Percentiles rank a stretch among this genome's conserved stretches.
Evolutionary conservation across 306 rosid genomes (phyloP).

Genomic region (Vicia sativa): DNA sequence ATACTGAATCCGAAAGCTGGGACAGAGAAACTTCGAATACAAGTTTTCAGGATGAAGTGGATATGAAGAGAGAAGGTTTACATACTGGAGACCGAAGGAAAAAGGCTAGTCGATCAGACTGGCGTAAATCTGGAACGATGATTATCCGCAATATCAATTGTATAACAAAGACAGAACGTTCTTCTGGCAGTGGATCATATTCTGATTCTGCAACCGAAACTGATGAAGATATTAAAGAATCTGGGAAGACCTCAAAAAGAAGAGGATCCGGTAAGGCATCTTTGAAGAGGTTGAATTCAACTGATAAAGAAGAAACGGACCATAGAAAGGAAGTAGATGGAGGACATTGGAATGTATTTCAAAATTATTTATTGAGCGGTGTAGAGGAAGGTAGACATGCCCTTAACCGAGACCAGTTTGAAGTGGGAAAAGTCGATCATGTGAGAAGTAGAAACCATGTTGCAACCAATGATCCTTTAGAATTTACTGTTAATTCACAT

Average conservation of each 20-base stretch:
- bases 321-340: constrained; percentile 55
- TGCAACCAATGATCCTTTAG: constrained; percentile 65
- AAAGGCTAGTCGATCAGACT: constrained; percentile 57
- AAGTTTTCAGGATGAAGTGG: constrained; percentile 52
- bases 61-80: constrained; percentile 52
- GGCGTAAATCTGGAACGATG: constrained; percentile 65
- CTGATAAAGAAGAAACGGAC: constrained; percentile 49
- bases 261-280: constrained; percentile 53
- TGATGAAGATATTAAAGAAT: constrained; percentile 55
- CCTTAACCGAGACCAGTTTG: constrained; percentile 60
- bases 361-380: constrained; percentile 74
- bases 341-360: constrained; percentile 85
- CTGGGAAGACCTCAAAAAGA: constrained; percentile 52
- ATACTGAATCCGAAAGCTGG: constrained; percentile 58
- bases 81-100: constrained; percentile 51
- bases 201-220: constrained; percentile 67
- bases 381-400: constrained; percentile 61
- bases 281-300: constrained; percentile 45
- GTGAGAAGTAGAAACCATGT: constrained; percentile 51
- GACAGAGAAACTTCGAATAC: constrained; percentile 51
- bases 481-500: constrained; percentile 37
- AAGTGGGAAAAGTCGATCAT: constrained; percentile 49
- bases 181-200: constrained; percentile 63
- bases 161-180: constrained; percentile 60
- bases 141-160: constrained; percentile 82